Evolutionary conservation across 495 filamentous ascomycete genomes (phyloP).

Genomic region (Aspergillus avenaceus): DNA sequence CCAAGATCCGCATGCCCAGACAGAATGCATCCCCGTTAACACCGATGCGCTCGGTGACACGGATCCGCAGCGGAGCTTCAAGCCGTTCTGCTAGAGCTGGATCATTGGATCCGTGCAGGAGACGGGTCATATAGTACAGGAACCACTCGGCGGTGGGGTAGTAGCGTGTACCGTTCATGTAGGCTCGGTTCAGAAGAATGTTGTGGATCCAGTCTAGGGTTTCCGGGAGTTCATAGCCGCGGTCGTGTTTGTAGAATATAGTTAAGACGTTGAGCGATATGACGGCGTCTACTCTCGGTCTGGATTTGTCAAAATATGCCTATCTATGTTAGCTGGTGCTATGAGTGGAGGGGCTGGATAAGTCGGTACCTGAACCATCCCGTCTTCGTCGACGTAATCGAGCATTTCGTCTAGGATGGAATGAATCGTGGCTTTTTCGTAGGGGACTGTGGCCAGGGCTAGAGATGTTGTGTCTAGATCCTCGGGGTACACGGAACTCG

Average conservation of each 20-base stretch:
- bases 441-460: background rate
- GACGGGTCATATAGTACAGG: slow-evolving; percentile 14
- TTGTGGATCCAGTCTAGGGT: slow-evolving; percentile 26
- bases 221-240: slow-evolving; percentile 34
- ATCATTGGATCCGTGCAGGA: background rate
- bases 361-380: slow-evolving; percentile 7
- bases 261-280: slow-evolving; percentile 17
- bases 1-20: slow-evolving; percentile 15
- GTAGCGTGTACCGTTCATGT: slow-evolving; percentile 20
- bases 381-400: slow-evolving; percentile 11
- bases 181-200: slow-evolving; percentile 14
- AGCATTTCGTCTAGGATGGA: slow-evolving; percentile 21
- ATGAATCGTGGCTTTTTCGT: background rate
- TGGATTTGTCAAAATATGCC: slow-evolving; percentile 14
- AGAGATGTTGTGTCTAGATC: slow-evolving; percentile 25
- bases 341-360: background rate
- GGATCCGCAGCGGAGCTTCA: slow-evolving; percentile 1
- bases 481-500: slow-evolving; percentile 14
- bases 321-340: too few species aligned
- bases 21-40: slow-evolving; percentile 6
- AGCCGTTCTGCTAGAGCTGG: background rate
- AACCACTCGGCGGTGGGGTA: slow-evolving; percentile 18
- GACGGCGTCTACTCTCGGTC: slow-evolving; percentile 17
- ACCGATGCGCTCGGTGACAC: slow-evolving; percentile 13
- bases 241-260: slow-evolving; percentile 13